Evolutionary conservation across 1,284 basidiomycete genomes (phyloP), one percentile per base, ranked within the genome.

Genomic region (Ganoderma lucidum): DNA sequence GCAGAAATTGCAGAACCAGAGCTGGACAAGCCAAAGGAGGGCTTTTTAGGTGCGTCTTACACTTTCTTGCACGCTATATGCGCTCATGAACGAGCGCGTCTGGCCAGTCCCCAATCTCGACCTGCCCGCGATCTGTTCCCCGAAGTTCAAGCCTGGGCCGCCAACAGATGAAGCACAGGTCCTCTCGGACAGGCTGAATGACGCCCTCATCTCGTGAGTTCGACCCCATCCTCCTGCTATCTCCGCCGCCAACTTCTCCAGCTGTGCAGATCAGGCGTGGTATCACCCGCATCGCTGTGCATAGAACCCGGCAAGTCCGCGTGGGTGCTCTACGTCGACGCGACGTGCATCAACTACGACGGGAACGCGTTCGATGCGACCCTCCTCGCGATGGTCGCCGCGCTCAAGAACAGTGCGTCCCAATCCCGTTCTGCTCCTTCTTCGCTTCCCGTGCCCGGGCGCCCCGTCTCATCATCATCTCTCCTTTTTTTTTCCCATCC

Each of bases 271-370:
- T 91, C 94, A 4, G 85, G 85, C 28, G 81, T 92, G 5, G 72
- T 99, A 0, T 83, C 93, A 0, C 85, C 91, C 0, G 79, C 85
- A 0, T 88, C 90, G 0, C 86, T 99, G 1, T 92, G 92, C 76
- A 98, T 99, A 64, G 85, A 93, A 23, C 87, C 89, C 0, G 91
- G 90, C 3, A 94, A 93, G 79, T 87, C 95, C 0, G 96, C 86
- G 0, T 99, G 96, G 96, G 92, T 93, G 32, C 84, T 99, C 19
- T 98, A 98, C 80, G 86, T 99, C 72, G 97, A 99, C 73, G 90
- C 96, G 39, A 94, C 93, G 5, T 98, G 96, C 80, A 93, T 99
- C 75, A 98, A 97, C 82, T 97, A 96, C 76, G 97, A 99, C 79
- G 97, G 97, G 10, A 98, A 98, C 77, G 93, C 89, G 1, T 94